phyloP scores from a whole-genome alignment of 495 filamentous ascomycete species.

The Hypoxylon rickii region DNA sequence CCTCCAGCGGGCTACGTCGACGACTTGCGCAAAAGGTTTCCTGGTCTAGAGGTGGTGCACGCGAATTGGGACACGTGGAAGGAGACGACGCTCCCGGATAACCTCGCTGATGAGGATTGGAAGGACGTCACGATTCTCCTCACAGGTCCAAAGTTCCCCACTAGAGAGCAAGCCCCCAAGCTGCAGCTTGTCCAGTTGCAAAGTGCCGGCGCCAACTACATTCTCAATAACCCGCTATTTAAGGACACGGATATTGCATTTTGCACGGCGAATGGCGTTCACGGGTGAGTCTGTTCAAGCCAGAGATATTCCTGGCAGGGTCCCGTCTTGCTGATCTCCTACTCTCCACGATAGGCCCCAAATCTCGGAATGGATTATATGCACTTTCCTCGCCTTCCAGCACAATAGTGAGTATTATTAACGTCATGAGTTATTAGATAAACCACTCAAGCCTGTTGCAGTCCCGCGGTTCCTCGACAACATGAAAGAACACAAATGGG shows the following conservation, averaged over 20 bases:
- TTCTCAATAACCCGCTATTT: constrained; percentile 66
- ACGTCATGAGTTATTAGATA: not conserved
- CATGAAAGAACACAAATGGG: constrained; percentile 60
- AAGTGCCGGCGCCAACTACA: constrained; percentile 74
- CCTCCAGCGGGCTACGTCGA: constrained; percentile 47
- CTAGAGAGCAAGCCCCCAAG: constrained; percentile 53
- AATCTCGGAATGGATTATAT: constrained; percentile 79
- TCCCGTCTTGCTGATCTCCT: not conserved
- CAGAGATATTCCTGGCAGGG: too few species aligned
- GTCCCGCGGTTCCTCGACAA: constrained; percentile 59
- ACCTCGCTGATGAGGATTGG: constrained; percentile 45
- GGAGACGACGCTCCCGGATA: not conserved
- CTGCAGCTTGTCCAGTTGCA: constrained; percentile 75
- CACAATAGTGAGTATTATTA: constrained; percentile 45
- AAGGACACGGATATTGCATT: constrained; percentile 65
- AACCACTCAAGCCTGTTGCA: constrained; percentile 18
- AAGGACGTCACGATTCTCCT: constrained; percentile 66
- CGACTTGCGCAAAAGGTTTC: constrained; percentile 52
- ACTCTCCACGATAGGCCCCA: constrained; percentile 56
- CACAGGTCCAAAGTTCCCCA: constrained; percentile 58
- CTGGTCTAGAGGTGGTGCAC: constrained; percentile 53
- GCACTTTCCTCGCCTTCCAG: constrained; percentile 54
- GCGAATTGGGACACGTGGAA: constrained; percentile 18
- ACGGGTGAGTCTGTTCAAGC: constrained; percentile 28
- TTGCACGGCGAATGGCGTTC: constrained; percentile 63